Conservation (phyloP, 2,329 filamentous ascomycete genomes). For the Aspergillus quadricinctus region DNA sequence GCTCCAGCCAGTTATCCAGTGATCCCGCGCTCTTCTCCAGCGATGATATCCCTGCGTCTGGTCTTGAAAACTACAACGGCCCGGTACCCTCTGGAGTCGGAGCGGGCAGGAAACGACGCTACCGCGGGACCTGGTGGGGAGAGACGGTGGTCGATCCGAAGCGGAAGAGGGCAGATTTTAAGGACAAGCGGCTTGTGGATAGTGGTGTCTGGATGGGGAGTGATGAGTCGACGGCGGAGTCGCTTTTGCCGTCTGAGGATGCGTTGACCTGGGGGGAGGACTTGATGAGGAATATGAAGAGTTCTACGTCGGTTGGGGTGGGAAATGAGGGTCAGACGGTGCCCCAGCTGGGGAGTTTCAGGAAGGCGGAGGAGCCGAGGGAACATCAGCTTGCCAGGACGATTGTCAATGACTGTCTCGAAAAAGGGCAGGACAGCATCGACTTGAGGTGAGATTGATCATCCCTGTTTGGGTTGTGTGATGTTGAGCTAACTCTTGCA, state of each 20-base stretch:
- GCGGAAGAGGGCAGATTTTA: constrained; percentile 40
- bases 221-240: constrained; percentile 37
- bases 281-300: constrained; percentile 25
- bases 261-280: constrained; percentile 36
- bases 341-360: constrained; percentile 17
- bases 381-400: constrained; percentile 35
- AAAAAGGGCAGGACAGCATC: constrained; percentile 41
- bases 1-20: constrained; percentile 37
- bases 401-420: constrained; percentile 39
- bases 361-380: constrained; percentile 26
- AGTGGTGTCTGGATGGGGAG: constrained; percentile 48
- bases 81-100: constrained; percentile 14
- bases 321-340: neutral
- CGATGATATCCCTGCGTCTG: constrained; percentile 43
- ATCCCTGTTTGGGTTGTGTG: neutral
- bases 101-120: constrained; percentile 34
- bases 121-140: constrained; percentile 45
- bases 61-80: constrained; percentile 41
- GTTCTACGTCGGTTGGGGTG: constrained; percentile 5
- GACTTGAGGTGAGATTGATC: constrained; percentile 43
- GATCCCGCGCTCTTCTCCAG: constrained; percentile 47
- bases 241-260: constrained; percentile 34
- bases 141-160: constrained; percentile 35
- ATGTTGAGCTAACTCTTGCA: constrained; percentile 11
- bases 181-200: constrained; percentile 41